Base-by-base conservation (phyloP, 1,284 basidiomycete genomes). In the Termitomyces sp. region DNA sequence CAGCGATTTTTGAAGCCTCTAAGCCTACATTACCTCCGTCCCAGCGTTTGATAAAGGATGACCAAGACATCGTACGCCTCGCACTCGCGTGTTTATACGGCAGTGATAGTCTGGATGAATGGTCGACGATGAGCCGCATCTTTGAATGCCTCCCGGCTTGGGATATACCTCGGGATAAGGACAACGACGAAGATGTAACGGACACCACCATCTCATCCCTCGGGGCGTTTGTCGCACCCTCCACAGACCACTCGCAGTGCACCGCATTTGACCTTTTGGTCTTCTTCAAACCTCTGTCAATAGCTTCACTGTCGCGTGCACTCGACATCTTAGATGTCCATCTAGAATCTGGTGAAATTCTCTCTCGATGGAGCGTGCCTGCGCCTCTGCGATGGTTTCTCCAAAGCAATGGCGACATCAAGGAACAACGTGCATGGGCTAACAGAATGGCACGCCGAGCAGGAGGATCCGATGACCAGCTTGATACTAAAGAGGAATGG, bases 121-220 rank as follows among this genome's bases (percentile, higher is more conserved):
- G 90, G 92, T 65, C 82, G 0, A 85, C 78, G 1, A 96, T 96
- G 93, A 91, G 87, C 60, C 76, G 78, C 34, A 91, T 97, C 54
- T 97, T 98, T 68, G 94, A 98, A 67, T 97, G 93, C 66, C 76
- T 97, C 42, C 94, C 94, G 0, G 93, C 88, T 7, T 97, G 92
- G 92, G 84, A 88, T 56, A 76, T 85, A 30, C 67, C 77, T 1
- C 68, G 72, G 24, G 77, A 78, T 10, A 80, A 81, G 51, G 78
- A 79, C 38, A 79, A 81, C 49, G 82, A 89, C 53, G 80, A 78
- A 41, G 90, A 91, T 59, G 84, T 84, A 51, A 84, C 83, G 12
- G 85, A 92, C 53, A 88, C 87, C 12, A 94, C 91, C 0, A 76
- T 94, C 44, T 70, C 81, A 5, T 92, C 90, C 9, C 82, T 96